A percentile compares a stretch with the other conserved stretches of the same genome.
These are phyloP conservation scores for Xylariaceae sp. DNA, from an alignment of 2,329 filamentous ascomycete species.

Conservation along the genomic window DNA sequence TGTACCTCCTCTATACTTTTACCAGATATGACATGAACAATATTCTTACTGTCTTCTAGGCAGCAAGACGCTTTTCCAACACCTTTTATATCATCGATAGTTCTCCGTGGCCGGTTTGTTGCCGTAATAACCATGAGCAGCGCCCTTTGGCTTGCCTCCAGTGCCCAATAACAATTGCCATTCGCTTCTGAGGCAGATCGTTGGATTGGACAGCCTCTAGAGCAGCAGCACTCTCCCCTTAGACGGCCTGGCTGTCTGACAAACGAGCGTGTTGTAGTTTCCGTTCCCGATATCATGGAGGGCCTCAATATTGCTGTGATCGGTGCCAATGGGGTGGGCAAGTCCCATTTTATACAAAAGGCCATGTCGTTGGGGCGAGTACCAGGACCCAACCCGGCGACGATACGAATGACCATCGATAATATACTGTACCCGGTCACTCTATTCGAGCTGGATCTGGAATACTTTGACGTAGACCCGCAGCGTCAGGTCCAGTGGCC, in stretches of 20 bases:
- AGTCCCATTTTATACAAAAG: conserved; percentile 62
- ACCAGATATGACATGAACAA: conserved; percentile 4
- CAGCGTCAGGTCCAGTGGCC: conserved; percentile 59
- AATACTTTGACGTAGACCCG: conserved; percentile 57
- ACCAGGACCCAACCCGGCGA: conserved; percentile 50
- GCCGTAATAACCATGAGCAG: conserved; percentile 9
- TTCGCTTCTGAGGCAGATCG: conserved; percentile 4
- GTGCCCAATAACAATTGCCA: background rate
- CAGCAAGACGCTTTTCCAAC: no score
- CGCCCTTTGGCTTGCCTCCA: no score
- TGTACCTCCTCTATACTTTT: background rate
- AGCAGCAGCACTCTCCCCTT: conserved; percentile 6
- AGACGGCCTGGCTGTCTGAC: conserved; percentile 7
- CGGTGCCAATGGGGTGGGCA: conserved; percentile 60
- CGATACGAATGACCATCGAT: conserved; percentile 53
- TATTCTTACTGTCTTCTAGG: conserved; percentile 7
- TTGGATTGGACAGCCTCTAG: background rate
- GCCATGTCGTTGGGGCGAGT: conserved; percentile 51
- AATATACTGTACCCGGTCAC: conserved; percentile 53
- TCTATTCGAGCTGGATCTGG: conserved; percentile 60
- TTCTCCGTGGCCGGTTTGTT: background rate
- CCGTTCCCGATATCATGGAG: conserved; percentile 42
- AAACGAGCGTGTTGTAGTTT: conserved; percentile 10
- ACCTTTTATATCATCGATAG: background rate
- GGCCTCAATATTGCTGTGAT: conserved; percentile 61